Conservation (phyloP, 2,329 filamentous ascomycete genomes). For the Pseudogymnoascus sp. region DNA sequence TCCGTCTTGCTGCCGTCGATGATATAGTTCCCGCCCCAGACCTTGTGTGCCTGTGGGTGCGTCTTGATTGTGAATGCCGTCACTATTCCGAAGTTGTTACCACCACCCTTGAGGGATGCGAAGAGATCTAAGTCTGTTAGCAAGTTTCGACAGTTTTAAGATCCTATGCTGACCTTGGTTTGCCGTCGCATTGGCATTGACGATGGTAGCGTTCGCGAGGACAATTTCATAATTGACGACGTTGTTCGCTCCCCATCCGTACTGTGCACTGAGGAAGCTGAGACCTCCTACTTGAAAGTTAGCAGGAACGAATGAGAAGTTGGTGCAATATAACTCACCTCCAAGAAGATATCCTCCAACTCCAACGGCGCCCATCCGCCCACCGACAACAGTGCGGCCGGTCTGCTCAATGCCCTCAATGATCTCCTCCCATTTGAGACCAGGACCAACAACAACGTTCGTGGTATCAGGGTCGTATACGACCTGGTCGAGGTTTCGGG, state of each 20-base stretch:
- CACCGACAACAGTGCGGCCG: constrained; percentile 35
- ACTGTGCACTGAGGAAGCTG: constrained; percentile 28
- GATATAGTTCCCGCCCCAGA: constrained; percentile 33
- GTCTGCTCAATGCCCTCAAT: constrained; percentile 29
- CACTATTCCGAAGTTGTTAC: constrained; percentile 29
- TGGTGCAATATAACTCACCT: not conserved
- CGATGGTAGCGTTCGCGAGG: constrained; percentile 20
- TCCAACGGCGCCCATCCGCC: constrained; percentile 43
- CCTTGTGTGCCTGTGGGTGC: constrained; percentile 25
- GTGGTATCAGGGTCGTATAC: constrained; percentile 32
- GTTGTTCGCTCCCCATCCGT: constrained; percentile 44
- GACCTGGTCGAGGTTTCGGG: constrained; percentile 38
- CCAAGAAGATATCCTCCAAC: constrained; percentile 40
- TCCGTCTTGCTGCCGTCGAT: constrained; percentile 28
- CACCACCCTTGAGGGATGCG: constrained; percentile 25
- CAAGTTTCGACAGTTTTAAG: not conserved
- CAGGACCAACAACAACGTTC: constrained; percentile 36
- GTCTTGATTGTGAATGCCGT: constrained; percentile 27
- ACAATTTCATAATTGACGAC: constrained; percentile 41
- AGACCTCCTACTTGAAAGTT: constrained; percentile 12
- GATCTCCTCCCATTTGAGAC: constrained; percentile 33
- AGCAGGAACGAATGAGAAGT: not conserved
- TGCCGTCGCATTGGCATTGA: constrained; percentile 21
- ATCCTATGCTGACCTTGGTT: constrained; percentile 1
- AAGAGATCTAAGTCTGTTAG: constrained; percentile 18